Evolutionary conservation across 208 protist genomes (phyloP).

Genomic region (Leishmania martiniquensis): DNA sequence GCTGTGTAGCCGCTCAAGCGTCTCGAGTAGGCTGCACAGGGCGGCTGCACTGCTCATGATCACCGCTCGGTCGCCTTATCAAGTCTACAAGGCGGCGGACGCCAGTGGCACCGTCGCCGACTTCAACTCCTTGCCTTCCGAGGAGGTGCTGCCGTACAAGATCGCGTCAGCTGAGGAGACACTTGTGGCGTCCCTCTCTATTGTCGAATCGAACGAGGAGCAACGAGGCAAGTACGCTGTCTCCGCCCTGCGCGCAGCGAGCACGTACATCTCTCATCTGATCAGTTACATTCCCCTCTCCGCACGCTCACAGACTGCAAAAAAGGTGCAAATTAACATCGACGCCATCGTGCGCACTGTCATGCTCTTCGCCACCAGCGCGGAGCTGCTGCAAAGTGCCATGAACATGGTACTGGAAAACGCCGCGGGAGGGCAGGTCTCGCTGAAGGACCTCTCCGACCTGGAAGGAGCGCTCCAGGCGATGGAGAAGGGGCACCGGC

Average conservation of each 20-base stretch:
- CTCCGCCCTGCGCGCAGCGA: conserved; percentile 52
- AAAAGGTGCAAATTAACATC: conserved; percentile 49
- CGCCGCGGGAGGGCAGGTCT: conserved; percentile 24
- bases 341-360: conserved; percentile 49
- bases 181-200: conserved; percentile 51
- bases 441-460: conserved; percentile 44
- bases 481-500: conserved; percentile 54
- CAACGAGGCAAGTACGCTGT: conserved; percentile 51
- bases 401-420: conserved; percentile 36
- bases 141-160: conserved; percentile 74
- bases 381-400: conserved; percentile 35
- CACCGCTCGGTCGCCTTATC: conserved; percentile 73
- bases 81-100: conserved; percentile 66
- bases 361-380: conserved; percentile 38
- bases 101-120: conserved; percentile 31
- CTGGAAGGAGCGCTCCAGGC: conserved; percentile 42
- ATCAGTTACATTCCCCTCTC: conserved; percentile 64
- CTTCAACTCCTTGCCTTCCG: conserved; percentile 68
- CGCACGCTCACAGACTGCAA: conserved; percentile 41
- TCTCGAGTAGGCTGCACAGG: not conserved
- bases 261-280: conserved; percentile 59
- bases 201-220: conserved; percentile 46
- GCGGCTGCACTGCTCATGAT: conserved; percentile 34
- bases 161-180: conserved; percentile 66
- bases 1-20: not conserved